These are phyloP conservation scores for Trametes cinnabarina DNA, from an alignment of 768 basidiomycete species.

Conservation along the genomic window DNA sequence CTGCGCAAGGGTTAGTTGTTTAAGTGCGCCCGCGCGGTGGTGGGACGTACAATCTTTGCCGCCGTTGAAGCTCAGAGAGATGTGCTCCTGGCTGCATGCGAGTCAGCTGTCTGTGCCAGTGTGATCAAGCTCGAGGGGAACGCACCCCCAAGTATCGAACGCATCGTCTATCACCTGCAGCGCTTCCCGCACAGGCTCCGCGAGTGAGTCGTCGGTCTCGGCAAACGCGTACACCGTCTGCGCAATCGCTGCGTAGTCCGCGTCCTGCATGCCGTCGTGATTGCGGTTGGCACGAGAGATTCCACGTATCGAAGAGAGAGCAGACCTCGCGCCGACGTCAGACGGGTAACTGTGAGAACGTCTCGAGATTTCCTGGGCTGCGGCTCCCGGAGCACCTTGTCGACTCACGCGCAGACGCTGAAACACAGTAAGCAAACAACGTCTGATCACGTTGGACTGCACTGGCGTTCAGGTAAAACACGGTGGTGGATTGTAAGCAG, in stretches of 20 bases:
- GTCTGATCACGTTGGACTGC: no score
- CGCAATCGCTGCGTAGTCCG: constrained; percentile 54
- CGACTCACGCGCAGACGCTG: neutral
- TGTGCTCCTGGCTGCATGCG: constrained; percentile 53
- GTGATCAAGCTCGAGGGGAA: constrained; percentile 22
- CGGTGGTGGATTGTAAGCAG: no score
- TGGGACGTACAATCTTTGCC: constrained; percentile 88
- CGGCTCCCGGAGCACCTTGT: neutral
- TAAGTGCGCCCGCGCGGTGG: neutral
- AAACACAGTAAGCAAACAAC: no score
- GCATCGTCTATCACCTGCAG: constrained; percentile 77
- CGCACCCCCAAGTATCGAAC: constrained; percentile 80
- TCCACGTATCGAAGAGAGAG: neutral
- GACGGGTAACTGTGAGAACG: neutral
- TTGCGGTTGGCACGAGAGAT: neutral
- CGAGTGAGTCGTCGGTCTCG: constrained; percentile 50
- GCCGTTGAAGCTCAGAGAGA: constrained; percentile 95
- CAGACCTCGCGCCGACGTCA: neutral
- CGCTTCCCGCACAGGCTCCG: constrained; percentile 70
- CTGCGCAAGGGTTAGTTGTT: constrained; percentile 38
- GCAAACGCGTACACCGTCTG: constrained; percentile 63
- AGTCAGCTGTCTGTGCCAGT: neutral
- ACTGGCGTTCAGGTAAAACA: no score
- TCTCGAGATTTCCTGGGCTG: neutral
- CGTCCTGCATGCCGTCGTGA: constrained; percentile 23